These are phyloP conservation scores for Saturnispora hagleri DNA, from an alignment of 805 yeast genomes.

Conservation along the genomic window DNA sequence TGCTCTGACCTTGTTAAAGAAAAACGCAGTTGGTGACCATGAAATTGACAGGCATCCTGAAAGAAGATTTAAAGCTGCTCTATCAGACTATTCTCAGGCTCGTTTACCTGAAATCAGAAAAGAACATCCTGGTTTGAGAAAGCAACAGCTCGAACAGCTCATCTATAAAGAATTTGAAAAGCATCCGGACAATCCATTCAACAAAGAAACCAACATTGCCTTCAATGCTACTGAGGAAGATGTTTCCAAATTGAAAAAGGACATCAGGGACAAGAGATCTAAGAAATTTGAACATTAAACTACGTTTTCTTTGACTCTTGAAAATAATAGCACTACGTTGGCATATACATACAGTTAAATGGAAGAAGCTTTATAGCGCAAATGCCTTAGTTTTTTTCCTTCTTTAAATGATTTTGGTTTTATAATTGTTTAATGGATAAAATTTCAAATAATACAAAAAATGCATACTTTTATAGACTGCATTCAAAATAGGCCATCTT, in stretches of 20 bases:
- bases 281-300: slow-evolving; percentile 25
- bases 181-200: slow-evolving; percentile 75
- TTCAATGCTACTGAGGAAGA: slow-evolving; percentile 55
- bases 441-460: neutral
- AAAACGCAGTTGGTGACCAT: slow-evolving; percentile 46
- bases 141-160: slow-evolving; percentile 68
- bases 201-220: slow-evolving; percentile 55
- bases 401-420: neutral
- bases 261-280: slow-evolving; percentile 24
- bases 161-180: slow-evolving; percentile 74
- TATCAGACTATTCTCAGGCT: slow-evolving; percentile 58
- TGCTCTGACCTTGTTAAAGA: slow-evolving; percentile 59
- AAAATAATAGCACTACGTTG: neutral
- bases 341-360: neutral
- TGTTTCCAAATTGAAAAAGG: slow-evolving; percentile 31
- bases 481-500: slow-evolving; percentile 10
- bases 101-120: slow-evolving; percentile 64
- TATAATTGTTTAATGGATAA: neutral
- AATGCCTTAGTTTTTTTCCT: neutral
- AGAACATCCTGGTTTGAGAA: slow-evolving; percentile 73
- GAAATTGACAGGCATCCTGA: slow-evolving; percentile 83
- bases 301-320: neutral
- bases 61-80: slow-evolving; percentile 78
- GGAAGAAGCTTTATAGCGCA: neutral
- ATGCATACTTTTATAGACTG: neutral